phyloP scores from a whole-genome alignment of 2,329 filamentous ascomycete genomes.

The Ophioceras dolichostomum region DNA sequence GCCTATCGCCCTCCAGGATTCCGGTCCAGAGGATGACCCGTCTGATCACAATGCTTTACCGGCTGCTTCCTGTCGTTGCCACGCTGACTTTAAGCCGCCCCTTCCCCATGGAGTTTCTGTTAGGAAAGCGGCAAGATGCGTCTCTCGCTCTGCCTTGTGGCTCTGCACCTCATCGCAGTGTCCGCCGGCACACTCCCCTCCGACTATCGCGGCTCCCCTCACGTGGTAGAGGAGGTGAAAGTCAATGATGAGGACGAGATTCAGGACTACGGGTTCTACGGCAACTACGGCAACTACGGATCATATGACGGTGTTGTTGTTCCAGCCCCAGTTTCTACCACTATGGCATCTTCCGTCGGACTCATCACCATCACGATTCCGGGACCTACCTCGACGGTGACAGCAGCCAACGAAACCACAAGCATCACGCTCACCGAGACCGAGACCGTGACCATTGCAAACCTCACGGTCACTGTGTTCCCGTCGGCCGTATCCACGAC shows the following conservation, averaged over 20 bases:
- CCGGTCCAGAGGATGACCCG: too few relatives aligned
- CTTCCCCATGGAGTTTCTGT: neutral
- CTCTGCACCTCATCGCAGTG: too few relatives aligned
- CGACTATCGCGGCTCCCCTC: neutral
- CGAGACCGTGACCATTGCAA: neutral
- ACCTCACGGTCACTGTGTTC: neutral
- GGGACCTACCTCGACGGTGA: neutral
- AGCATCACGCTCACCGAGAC: neutral
- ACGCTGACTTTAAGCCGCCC: neutral
- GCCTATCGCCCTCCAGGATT: too few relatives aligned
- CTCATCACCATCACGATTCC: neutral
- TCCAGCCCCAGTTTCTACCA: neutral
- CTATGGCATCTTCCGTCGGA: neutral
- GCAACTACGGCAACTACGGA: slow-evolving; percentile 2
- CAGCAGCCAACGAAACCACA: neutral
- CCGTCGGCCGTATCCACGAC: too few relatives aligned
- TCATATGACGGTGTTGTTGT: slow-evolving; percentile 1
- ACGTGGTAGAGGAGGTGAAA: neutral
- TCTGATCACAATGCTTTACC: too few relatives aligned
- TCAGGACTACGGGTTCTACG: slow-evolving; percentile 1
- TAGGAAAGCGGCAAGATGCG: neutral
- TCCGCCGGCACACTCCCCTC: too few relatives aligned
- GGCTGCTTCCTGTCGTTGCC: too few relatives aligned
- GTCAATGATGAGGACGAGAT: too few relatives aligned
- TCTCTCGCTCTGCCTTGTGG: neutral